Evolutionary conservation across 176 grass and related monocot genomes (phyloP).

Genomic region (Rhynchospora breviuscula): DNA sequence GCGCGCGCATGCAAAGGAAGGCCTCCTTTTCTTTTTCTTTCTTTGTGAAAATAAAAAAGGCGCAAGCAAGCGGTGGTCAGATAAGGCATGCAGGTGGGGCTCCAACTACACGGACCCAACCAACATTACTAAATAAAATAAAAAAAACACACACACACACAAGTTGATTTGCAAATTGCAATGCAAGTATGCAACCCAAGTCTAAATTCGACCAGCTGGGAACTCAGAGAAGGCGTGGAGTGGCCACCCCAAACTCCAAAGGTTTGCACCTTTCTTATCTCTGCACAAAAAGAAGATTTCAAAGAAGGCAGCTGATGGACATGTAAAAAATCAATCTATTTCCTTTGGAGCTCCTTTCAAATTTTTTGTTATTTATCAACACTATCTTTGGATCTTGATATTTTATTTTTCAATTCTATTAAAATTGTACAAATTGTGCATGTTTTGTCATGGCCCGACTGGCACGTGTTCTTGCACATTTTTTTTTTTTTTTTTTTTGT

Average conservation of each 20-base stretch:
- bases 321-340: background rate
- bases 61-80: background rate
- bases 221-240: background rate
- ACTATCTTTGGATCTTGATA: background rate
- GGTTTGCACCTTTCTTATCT: background rate
- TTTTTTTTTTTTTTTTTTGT: background rate
- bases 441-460: background rate
- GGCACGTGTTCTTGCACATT: background rate
- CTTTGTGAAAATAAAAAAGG: conserved; percentile 1
- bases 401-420: background rate
- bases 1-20: conserved; percentile 6
- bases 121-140: background rate
- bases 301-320: background rate
- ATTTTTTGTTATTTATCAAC: too few species aligned
- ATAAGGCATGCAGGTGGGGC: background rate
- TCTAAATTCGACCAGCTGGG: background rate
- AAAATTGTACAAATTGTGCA: background rate
- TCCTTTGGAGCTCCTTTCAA: too few species aligned
- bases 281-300: background rate
- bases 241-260: background rate
- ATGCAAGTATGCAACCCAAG: background rate
- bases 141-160: background rate
- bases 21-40: background rate
- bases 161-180: background rate
- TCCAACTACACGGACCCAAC: background rate